Evolutionary conservation across 179 eudicot genomes (phyloP), one percentile per base, ranked within the genome.

Genomic region (Spinacia oleracea): DNA sequence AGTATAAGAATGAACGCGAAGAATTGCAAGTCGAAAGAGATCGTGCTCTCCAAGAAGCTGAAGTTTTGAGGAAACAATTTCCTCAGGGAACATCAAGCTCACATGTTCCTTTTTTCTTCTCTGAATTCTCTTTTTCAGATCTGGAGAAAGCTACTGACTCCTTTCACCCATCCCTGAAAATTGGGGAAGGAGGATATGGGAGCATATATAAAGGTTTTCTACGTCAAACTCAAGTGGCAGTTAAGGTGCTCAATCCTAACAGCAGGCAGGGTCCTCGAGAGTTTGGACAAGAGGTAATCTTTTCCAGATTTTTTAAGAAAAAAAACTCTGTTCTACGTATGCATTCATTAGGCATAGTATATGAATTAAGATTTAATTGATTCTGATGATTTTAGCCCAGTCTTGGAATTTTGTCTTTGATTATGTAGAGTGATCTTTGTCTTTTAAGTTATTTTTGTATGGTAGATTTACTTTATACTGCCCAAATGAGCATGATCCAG

Each of bases 131-230:
- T 76, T 85, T 87, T 78, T 67, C 79, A 11, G 98, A 93, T 77
- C 85, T 93, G 69, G 84, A 88, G 79, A 85, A 86, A 77, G 98
- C 97, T 11, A 92, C 97, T 21, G 63, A 63, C 46, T 34, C 53
- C 70, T 92, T 92, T 68, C 84, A 91, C 78, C 83, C 83, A 21
- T 81, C 83, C 40, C 76, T 87, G 82, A 93, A 87, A 82, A 89
- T 93, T 42, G 97, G 98, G 42, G 93, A 92, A 83, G 98, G 98
- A 70, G 97, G 95, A 60, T 92, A 89, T 64, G 98, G 98, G 43
- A 87, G 59, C 78, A 89, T 92, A 38, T 93, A 87, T 73, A 87
- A 64, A 84, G 94, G 93, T 58, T 48, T 82, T 42, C 85, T 93
- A 63, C 91, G 92, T 27, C 89, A 86, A 27, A 87, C 92, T 78